These are phyloP conservation scores for Chrysoporthe puriensis DNA, from an alignment of 2,329 filamentous ascomycete genomes.

Conservation along the genomic window DNA sequence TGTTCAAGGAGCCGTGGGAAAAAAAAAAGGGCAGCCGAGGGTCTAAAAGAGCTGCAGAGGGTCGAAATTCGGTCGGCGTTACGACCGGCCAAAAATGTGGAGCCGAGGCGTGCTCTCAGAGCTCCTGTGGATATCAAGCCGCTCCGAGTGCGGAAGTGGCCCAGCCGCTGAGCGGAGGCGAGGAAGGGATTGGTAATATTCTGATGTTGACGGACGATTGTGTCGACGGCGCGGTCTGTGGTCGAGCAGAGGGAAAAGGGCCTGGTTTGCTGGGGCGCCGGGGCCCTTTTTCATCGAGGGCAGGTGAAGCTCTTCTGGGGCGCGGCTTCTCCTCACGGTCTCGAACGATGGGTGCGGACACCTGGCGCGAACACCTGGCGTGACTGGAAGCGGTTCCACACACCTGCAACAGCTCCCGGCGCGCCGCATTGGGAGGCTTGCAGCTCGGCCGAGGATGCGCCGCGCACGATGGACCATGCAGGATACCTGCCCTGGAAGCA, in stretches of 20 bases:
- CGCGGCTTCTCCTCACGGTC: background rate
- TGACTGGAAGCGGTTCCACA: background rate
- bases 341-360: constrained; percentile 7
- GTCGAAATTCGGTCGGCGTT: constrained; percentile 11
- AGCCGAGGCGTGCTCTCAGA: constrained; percentile 13
- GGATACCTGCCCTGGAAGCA: no score
- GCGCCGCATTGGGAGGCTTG: background rate
- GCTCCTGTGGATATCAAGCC: constrained; percentile 17
- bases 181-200: background rate
- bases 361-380: constrained; percentile 2
- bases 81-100: constrained; percentile 21
- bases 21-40: background rate
- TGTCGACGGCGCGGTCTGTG: background rate
- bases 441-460: constrained; percentile 9
- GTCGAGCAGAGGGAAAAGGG: background rate
- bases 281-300: background rate
- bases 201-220: background rate
- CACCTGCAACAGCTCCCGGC: no score
- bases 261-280: background rate
- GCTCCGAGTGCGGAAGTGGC: constrained; percentile 25
- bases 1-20: constrained; percentile 4
- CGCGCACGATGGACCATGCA: background rate
- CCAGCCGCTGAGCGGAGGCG: constrained; percentile 21
- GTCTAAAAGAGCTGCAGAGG: background rate
- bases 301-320: background rate